phyloP scores from a whole-genome alignment of 352 stramenopile species.

The Globisporangium irregulare region DNA sequence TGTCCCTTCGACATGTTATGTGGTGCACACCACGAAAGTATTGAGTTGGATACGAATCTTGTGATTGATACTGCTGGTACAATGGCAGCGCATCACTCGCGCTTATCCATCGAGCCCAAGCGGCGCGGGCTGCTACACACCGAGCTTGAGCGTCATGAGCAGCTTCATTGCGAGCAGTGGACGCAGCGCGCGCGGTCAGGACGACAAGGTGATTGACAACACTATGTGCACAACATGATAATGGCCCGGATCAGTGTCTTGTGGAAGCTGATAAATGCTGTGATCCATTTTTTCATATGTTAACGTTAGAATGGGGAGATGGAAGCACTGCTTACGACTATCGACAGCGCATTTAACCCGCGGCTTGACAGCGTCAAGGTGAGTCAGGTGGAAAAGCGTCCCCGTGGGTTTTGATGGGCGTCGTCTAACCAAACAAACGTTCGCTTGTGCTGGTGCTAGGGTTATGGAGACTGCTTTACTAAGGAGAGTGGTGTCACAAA shows the following conservation, averaged over 20 bases:
- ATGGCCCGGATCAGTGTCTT: neutral
- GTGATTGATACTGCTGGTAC: neutral
- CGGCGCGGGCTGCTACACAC: neutral
- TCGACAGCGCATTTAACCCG: neutral
- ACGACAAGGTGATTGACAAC: neutral
- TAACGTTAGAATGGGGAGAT: neutral
- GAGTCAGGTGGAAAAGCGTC: neutral
- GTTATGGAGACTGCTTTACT: neutral
- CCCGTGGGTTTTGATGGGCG: neutral
- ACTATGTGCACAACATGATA: neutral
- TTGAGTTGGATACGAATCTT: conserved; percentile 1
- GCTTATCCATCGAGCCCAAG: conserved; percentile 7
- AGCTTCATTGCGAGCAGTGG: neutral
- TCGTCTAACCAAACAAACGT: neutral
- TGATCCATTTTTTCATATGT: neutral
- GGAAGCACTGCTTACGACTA: neutral
- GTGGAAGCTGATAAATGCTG: neutral
- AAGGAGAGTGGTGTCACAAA: neutral
- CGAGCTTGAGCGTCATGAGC: neutral
- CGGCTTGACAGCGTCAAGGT: neutral
- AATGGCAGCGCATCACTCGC: conserved; percentile 1
- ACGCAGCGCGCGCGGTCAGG: neutral
- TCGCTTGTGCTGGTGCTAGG: neutral
- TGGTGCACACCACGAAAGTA: neutral
- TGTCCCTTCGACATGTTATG: neutral